Percentiles rank a stretch among this genome's conserved stretches.
phyloP scores from a whole-genome alignment of 73 alveolate species.

The Blepharisma stoltei region DNA sequence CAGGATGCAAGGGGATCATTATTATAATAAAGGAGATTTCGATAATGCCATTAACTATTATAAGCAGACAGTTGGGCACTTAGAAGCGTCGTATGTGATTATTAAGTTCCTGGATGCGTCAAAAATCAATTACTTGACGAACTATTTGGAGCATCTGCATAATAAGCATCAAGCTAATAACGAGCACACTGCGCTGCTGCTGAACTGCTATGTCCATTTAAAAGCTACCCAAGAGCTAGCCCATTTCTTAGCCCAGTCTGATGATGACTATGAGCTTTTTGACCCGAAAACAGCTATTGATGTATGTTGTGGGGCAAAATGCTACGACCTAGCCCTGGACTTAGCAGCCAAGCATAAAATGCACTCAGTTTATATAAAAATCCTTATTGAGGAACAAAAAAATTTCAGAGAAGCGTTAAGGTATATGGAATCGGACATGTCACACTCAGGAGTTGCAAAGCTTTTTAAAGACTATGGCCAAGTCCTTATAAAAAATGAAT shows the following conservation, averaged over 20 bases:
- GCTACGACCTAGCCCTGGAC: constrained; percentile 67
- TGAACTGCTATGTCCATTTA: constrained; percentile 83
- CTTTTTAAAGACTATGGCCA: constrained; percentile 51
- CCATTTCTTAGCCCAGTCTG: constrained; percentile 63
- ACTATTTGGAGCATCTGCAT: constrained; percentile 70
- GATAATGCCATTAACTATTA: constrained; percentile 77
- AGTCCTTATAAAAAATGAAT: constrained; percentile 46
- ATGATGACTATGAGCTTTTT: constrained; percentile 75
- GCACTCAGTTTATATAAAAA: constrained; percentile 60
- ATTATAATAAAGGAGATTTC: constrained; percentile 65
- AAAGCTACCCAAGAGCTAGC: constrained; percentile 66
- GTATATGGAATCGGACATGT: constrained; percentile 51
- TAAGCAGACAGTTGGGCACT: constrained; percentile 73
- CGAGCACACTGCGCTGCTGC: constrained; percentile 87
- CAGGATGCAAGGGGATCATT: constrained; percentile 80
- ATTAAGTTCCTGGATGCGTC: constrained; percentile 79
- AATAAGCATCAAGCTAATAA: constrained; percentile 56
- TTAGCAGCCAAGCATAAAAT: constrained; percentile 66
- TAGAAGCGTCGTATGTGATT: constrained; percentile 87
- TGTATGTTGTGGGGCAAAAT: constrained; percentile 71
- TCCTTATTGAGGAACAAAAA: constrained; percentile 67
- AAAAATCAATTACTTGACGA: constrained; percentile 65
- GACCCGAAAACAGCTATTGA: constrained; percentile 96
- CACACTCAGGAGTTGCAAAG: constrained; percentile 26
- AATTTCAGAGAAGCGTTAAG: constrained; percentile 62